Percentiles rank a stretch among this genome's conserved stretches.
Conservation (phyloP, 2,329 filamentous ascomycete species). For the Paramyrothecium sp. region DNA sequence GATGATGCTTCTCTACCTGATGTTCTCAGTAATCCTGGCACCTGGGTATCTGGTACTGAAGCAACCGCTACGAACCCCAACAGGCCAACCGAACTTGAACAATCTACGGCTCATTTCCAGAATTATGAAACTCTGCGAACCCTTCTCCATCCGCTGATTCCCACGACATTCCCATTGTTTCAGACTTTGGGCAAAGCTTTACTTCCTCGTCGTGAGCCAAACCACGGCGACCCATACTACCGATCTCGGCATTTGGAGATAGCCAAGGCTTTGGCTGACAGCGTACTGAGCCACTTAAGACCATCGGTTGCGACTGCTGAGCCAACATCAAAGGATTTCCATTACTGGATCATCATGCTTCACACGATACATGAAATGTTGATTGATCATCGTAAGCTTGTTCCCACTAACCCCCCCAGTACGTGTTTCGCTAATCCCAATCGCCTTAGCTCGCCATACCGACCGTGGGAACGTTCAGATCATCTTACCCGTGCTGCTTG, state of each 20-base stretch:
- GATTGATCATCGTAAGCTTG: slow-evolving; percentile 58
- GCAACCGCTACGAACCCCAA: slow-evolving; percentile 17
- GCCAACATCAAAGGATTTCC: slow-evolving; percentile 63
- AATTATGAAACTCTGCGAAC: slow-evolving; percentile 79
- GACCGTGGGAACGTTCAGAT: slow-evolving; percentile 52
- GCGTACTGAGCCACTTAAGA: slow-evolving; percentile 66
- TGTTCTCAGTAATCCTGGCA: slow-evolving; percentile 23
- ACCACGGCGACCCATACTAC: slow-evolving; percentile 56
- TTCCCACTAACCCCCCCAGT: slow-evolving; percentile 4
- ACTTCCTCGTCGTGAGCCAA: slow-evolving; percentile 64
- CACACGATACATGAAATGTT: slow-evolving; percentile 76
- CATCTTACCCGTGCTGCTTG: slow-evolving; percentile 75
- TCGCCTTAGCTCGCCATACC: slow-evolving; percentile 37
- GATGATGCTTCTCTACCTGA: slow-evolving; percentile 30
- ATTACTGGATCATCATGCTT: slow-evolving; percentile 80
- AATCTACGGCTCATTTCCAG: slow-evolving; percentile 47
- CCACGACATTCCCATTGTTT: slow-evolving; percentile 80
- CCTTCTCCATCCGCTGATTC: slow-evolving; percentile 75
- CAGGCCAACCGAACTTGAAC: slow-evolving; percentile 40
- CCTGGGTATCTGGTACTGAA: slow-evolving; percentile 20
- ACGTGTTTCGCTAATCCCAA: slow-evolving; percentile 18
- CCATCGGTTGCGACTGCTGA: slow-evolving; percentile 39
- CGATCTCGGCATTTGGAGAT: slow-evolving; percentile 54
- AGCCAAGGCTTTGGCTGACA: slow-evolving; percentile 67
- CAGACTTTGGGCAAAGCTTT: slow-evolving; percentile 82